Base-by-base conservation (phyloP, 179 eudicot genomes). In the Heliamphora pulchella region DNA sequence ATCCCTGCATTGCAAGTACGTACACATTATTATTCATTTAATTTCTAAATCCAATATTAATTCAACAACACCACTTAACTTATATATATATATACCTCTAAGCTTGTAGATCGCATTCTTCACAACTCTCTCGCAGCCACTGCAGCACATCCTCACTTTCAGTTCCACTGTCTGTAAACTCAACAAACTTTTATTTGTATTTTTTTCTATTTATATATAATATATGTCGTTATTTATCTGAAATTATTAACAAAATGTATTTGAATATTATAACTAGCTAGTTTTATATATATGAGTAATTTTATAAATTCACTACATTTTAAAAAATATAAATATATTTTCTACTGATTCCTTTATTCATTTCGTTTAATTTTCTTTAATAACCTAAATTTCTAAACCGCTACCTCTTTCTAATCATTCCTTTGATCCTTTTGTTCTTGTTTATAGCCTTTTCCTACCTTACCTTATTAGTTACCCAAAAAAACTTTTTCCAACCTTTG, bases 111-210 rank as follows among this genome's bases (percentile, higher is more conserved):
- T 83, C 61, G 98, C 95, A 17, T 90, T 89, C 87, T 85, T 94
- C 80, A 96, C 95, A 11, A 96, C 94, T 80, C 94, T 84, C 83
- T 94, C 99, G 57, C 99, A 96, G 2, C 99, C 99, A 43, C 87
- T 87, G 87, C 99, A 96, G 58, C 99, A 96, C 97, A 96, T 96
- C 80, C 98, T 90, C 15, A 96, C 98, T 83, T 96, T 90, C 69
- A 96, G 91, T 85, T 92, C 98, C 75, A 96, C 93, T 6, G 92
- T 94, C 99, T 96, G 86, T 73, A 74, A 83, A 86, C 57, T 13
- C 8, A 71, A 70, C 71, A 67, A 17, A n/a, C 8, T 67, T 66
- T 67, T 9, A 41, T n/a, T n/a, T n/a, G n/a, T n/a, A n/a, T n/a
- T n/a, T n/a, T n/a, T n/a, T n/a, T n/a, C n/a, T n/a, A n/a, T n/a